A percentile compares a stretch with the other conserved stretches of the same genome.
Evolutionary conservation across 1,139 yeast species (phyloP).

Genomic region (Saccharomyces pastorianus): DNA sequence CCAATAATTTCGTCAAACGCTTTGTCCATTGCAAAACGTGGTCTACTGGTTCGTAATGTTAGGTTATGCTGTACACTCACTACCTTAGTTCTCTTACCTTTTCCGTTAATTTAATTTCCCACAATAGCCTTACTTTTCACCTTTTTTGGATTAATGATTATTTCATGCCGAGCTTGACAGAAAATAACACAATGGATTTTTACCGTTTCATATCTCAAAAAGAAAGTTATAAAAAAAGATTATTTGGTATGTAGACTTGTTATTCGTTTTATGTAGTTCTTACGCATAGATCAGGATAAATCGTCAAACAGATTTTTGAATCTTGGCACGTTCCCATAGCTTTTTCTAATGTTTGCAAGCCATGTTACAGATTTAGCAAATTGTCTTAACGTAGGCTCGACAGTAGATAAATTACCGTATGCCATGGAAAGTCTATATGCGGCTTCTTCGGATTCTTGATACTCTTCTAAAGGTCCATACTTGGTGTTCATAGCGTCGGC

Average conservation of each 20-base stretch:
- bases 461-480: slow-evolving; percentile 26
- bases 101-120: neutral
- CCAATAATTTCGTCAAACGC: neutral
- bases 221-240: neutral
- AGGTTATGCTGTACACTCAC: neutral
- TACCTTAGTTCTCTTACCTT: neutral
- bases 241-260: neutral
- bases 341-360: slow-evolving; percentile 21
- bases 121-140: neutral
- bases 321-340: slow-evolving; percentile 16
- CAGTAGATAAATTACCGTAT: slow-evolving; percentile 39
- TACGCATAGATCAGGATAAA: slow-evolving; percentile 3
- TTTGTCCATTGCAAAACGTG: neutral
- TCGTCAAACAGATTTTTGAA: slow-evolving; percentile 22
- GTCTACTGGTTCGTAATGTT: no score
- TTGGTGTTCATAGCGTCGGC: slow-evolving; percentile 28
- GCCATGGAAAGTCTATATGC: slow-evolving; percentile 49
- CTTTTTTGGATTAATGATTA: neutral
- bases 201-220: no score
- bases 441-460: slow-evolving; percentile 40
- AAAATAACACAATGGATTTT: neutral
- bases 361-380: slow-evolving; percentile 28
- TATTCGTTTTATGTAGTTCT: neutral
- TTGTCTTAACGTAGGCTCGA: slow-evolving; percentile 28
- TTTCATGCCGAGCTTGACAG: neutral